Base-by-base conservation (phyloP, 805 yeast species). In the Metschnikowia cerradonensis region DNA sequence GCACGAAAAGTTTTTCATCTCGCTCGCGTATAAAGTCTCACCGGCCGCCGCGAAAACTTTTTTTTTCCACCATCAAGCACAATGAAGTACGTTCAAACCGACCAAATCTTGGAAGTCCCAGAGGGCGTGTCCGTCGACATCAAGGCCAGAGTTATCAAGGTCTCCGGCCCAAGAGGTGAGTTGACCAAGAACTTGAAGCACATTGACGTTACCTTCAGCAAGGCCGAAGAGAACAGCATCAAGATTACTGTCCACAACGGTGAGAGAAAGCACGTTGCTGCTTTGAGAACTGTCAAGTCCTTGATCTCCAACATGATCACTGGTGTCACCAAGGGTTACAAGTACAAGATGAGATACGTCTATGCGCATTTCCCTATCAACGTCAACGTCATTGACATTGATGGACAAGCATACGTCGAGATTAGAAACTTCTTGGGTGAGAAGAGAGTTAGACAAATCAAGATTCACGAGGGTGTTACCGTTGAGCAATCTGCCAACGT, bases 291-390 rank as follows among this genome's bases (percentile, higher is more conserved):
- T 59, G 98, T 94, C 77, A 91, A 90, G 81, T 89, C 98, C 62
- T 81, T 94, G 74, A 82, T 94, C 68, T 73, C 89, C 73, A 94
- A 94, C 88, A 78, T 94, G 84, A 77, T 94, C 79, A 88, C 88
- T 65, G 99, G 99, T 88, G 99, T 94, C 74, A 94, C 99, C 76
- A 85, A 85, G 82, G 99, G 98, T 79, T 92, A 80, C 96, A 85
- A 88, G 81, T 94, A 94, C 94, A 94, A 94, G 88, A 87, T 94
- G 97, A 90, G 98, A 84, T 91, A 90, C 78, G 99, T 94, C 61
- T 95, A 92, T 75, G 99, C 99, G 86, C 99, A 94, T 89, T 94
- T 94, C 96, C 99, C 99, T 77, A 94, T 95, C 80, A 94, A 94
- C 80, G 97, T 94, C 65, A 92, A 91, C 83, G 76, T 90, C 64